phyloP scores from a whole-genome alignment of 2,329 filamentous ascomycete genomes.

The Tolypocladium endophyticum region DNA sequence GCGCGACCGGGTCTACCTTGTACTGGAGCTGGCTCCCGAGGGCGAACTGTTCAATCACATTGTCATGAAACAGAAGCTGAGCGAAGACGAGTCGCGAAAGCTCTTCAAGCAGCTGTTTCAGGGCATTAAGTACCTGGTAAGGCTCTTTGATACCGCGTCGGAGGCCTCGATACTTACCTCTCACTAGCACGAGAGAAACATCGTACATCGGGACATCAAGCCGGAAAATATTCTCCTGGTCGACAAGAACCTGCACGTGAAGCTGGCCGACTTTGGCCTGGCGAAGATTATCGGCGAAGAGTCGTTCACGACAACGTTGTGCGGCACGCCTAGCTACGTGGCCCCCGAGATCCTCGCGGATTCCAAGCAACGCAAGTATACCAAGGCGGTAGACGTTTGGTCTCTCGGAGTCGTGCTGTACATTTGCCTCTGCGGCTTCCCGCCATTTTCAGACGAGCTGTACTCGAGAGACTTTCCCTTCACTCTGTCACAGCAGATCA shows the following conservation, averaged over 20 bases:
- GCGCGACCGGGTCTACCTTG: constrained; percentile 77
- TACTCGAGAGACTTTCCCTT: constrained; percentile 74
- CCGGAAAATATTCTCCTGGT: constrained; percentile 89
- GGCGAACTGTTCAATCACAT: constrained; percentile 96
- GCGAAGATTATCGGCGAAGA: constrained; percentile 98
- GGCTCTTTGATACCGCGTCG: constrained; percentile 15
- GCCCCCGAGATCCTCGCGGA: constrained; percentile 90
- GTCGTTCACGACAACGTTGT: constrained; percentile 92
- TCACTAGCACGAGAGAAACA: constrained; percentile 81
- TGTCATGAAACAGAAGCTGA: constrained; percentile 79
- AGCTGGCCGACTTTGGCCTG: constrained; percentile 91
- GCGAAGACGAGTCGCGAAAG: constrained; percentile 73
- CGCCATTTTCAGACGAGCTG: constrained; percentile 92
- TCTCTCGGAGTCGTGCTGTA: constrained; percentile 96
- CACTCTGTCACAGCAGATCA: constrained; percentile 80
- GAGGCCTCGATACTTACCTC: not conserved
- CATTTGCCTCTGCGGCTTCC: constrained; percentile 93
- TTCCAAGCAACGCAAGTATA: constrained; percentile 74
- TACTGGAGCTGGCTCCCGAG: constrained; percentile 82
- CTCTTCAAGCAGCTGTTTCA: constrained; percentile 88
- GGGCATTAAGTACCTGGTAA: constrained; percentile 87
- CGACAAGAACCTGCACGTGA: constrained; percentile 76
- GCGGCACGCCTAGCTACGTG: constrained; percentile 95
- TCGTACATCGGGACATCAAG: constrained; percentile 96
- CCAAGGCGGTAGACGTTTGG: constrained; percentile 92